Conservation (phyloP, 495 filamentous ascomycete species). For the Rostrohypoxylon terebratum region DNA sequence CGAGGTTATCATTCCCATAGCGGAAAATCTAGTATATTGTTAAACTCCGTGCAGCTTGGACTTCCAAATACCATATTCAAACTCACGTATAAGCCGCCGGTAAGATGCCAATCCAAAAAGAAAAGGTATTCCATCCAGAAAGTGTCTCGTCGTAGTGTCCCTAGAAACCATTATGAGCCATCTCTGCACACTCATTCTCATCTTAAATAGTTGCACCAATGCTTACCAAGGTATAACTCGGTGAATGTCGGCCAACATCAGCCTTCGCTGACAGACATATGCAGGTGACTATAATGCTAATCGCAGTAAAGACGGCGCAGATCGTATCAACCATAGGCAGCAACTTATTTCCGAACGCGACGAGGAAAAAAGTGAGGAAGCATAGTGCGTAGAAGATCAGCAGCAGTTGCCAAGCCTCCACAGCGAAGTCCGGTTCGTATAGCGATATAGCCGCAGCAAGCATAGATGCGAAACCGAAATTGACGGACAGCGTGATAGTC, state of each 20-base stretch:
- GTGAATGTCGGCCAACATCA: slow-evolving; percentile 61
- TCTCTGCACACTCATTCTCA: slow-evolving; percentile 53
- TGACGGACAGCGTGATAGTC: slow-evolving; percentile 70
- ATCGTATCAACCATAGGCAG: slow-evolving; percentile 66
- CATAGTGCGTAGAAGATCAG: slow-evolving; percentile 67
- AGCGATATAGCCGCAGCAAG: slow-evolving; percentile 65
- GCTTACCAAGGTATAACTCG: slow-evolving; percentile 51
- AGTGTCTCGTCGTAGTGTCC: slow-evolving; percentile 64
- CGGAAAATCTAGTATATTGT: slow-evolving; percentile 55
- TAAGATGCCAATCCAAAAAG: slow-evolving; percentile 67
- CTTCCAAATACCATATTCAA: not conserved
- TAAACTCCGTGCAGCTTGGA: not conserved
- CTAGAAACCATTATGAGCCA: slow-evolving; percentile 60
- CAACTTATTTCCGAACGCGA: slow-evolving; percentile 66
- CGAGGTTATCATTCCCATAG: slow-evolving; percentile 70
- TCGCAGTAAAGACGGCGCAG: slow-evolving; percentile 53
- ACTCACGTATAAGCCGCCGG: slow-evolving; percentile 63
- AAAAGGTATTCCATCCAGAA: slow-evolving; percentile 65
- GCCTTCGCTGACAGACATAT: slow-evolving; percentile 67
- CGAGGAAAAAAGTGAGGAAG: slow-evolving; percentile 63
- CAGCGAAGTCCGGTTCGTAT: slow-evolving; percentile 54
- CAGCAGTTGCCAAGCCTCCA: slow-evolving; percentile 62
- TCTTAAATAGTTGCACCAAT: slow-evolving; percentile 55
- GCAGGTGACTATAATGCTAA: slow-evolving; percentile 47
- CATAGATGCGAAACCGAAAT: slow-evolving; percentile 66